These are phyloP conservation scores for Sanghuangporus baumii DNA, from an alignment of 1,284 basidiomycete genomes.

Conservation along the genomic window DNA sequence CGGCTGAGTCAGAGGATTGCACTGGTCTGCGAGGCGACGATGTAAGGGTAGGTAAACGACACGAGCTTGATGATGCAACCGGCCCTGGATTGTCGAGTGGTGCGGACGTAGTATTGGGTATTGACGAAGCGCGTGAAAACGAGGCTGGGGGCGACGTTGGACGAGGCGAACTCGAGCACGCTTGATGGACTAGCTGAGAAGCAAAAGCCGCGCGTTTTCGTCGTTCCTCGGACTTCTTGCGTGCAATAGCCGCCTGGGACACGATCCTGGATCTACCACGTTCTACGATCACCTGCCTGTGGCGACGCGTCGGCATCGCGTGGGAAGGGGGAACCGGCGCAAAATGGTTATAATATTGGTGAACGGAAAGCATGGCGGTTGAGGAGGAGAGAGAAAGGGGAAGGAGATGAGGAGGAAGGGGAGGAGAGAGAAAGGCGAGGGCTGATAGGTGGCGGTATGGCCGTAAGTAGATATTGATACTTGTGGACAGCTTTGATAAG, in stretches of 20 bases:
- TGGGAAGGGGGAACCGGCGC: neutral
- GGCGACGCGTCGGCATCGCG: constrained; percentile 5
- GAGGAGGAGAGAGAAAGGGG: neutral
- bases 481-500: neutral
- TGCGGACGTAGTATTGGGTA: neutral
- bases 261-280: constrained; percentile 46
- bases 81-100: neutral
- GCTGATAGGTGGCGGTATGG: constrained; percentile 1
- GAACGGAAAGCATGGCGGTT: constrained; percentile 11
- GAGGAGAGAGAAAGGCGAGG: neutral
- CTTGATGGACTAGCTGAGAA: neutral
- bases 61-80: neutral
- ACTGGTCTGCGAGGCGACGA: neutral
- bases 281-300: constrained; percentile 5
- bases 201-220: constrained; percentile 12
- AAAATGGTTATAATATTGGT: neutral
- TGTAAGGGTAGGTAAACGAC: neutral
- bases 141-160: neutral
- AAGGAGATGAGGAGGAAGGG: neutral
- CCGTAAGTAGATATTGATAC: neutral
- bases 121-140: neutral
- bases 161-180: constrained; percentile 7
- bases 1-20: neutral
- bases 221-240: constrained; percentile 46
- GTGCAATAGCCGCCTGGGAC: constrained; percentile 41